Evolutionary conservation across 306 rosid species (phyloP), one percentile per base, ranked within the genome.

Genomic region (Rosa multiflora): DNA sequence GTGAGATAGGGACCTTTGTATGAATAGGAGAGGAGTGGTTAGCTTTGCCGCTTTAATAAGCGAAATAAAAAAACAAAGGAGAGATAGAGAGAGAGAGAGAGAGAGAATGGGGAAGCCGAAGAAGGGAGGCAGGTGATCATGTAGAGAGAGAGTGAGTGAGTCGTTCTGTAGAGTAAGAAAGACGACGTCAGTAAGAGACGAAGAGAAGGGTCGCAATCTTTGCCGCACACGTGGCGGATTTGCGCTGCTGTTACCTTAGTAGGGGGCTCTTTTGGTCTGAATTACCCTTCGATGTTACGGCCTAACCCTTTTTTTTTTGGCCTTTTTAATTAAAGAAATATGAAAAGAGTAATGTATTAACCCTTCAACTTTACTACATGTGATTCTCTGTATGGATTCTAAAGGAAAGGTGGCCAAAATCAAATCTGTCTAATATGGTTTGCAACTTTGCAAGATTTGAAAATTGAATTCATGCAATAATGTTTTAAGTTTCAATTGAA

Each of bases 41-140:
- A 78, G 84, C 91, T 86, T 91, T 90, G 92, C 92, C 91, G 94
- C 89, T 87, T 86, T 77, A 63, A 72, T 58, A 91, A 91, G 95
- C 97, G 87, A 88, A 29, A 29, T 29, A 73, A 80, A n/a, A 48
- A 35, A 82, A 69, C 51, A 67, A 44, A 35, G 35, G 71, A 26
- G 44, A 8, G 17, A 12, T 26, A 1, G 52, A 48, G 52, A 56
- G 62, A 56, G 56, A 35, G 47, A 46, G 39, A 44, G 10, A 9
- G 29, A 56, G 40, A 32, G 37, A 32, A 32, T 23, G 42, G 42
- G 64, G 68, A 17, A 37, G 70, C 10, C 5, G 46, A 55, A 55
- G 66, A 66, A 37, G 63, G 82, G 85, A 67, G n/a, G 74, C 82
- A 76, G 72, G 82, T 5, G 86, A 73, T 85, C 46, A 15, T 66